Evolutionary conservation across 768 basidiomycete genomes (phyloP), one percentile per base, ranked within the genome.

Genomic region (Hypholoma fasciculare): DNA sequence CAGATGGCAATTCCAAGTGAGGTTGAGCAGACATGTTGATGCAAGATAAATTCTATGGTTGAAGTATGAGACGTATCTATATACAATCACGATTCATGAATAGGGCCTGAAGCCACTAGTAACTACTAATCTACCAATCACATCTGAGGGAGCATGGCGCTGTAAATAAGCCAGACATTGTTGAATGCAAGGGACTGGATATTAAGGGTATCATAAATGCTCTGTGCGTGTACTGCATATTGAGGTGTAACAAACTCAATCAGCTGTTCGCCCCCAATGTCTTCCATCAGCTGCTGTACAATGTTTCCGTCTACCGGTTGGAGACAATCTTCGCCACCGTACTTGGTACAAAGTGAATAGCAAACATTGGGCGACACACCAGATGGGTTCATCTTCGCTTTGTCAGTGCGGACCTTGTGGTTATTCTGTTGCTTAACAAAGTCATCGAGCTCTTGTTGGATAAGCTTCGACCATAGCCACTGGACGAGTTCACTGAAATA

Each of bases 331-430:
- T 50, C 19, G 0, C 69, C 69, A 2, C 70, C 70, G 66, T 67
- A 76, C 0, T 47, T 46, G 2, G 68, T 44, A 11, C 30, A 64
- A 12, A 73, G 34, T 3, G 19, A 42, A 54, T 71, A 74, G 0
- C 70, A 71, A 3, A 65, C 63, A 61, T 78, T 72, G 6, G 67
- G 68, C 11, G 74, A 74, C 58, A 67, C 66, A 0, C 72, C 74
- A 0, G 73, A 77, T 0, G 76, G 75, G 2, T 72, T 70, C 0
- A 65, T 42, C 58, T 78, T 78, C 0, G 62, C 52, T 0, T 67
- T 67, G 52, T 75, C 65, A 37, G 71, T 73, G 2, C 71, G 62
- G 53, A 72, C 69, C 11, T 52, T 58, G 3, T 60, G 56, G 3
- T 52, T 60, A 58, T 77, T 78, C 2, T 70, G 54, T 19, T 57